Evolutionary conservation across 2,329 filamentous ascomycete genomes (phyloP).

Genomic region (Aspergillus unguis): DNA sequence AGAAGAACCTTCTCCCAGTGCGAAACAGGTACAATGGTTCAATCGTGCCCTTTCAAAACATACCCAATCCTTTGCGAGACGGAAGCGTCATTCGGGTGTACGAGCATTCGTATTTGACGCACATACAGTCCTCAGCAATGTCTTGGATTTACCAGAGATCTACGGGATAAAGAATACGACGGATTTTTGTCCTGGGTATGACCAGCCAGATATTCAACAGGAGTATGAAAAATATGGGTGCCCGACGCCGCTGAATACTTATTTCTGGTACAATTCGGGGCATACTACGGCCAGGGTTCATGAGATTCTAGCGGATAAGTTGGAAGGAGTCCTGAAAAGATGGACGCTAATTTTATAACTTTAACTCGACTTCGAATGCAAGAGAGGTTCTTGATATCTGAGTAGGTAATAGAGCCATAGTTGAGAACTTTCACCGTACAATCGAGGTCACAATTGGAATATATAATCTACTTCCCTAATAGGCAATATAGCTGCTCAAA

Average conservation of each 20-base stretch:
- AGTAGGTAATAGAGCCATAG: too few species aligned
- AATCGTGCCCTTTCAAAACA: conserved; percentile 40
- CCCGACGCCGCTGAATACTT: conserved; percentile 39
- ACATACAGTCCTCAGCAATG: conserved; percentile 39
- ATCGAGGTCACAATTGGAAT: too few species aligned
- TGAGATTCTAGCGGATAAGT: conserved; percentile 33
- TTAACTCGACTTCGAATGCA: too few species aligned
- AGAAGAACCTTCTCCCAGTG: conserved; percentile 42
- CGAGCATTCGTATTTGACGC: conserved; percentile 43
- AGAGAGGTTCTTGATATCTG: too few species aligned
- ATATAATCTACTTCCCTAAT: background rate
- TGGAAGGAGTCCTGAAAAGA: conserved; percentile 16
- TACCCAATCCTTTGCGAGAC: conserved; percentile 31
- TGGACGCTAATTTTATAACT: background rate
- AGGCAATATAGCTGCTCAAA: conserved; percentile 4
- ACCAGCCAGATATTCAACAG: conserved; percentile 45
- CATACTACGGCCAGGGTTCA: conserved; percentile 47
- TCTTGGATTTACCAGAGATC: conserved; percentile 41
- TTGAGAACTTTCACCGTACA: too few species aligned
- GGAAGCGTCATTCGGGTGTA: conserved; percentile 34
- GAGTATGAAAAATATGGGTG: conserved; percentile 48
- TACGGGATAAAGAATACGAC: conserved; percentile 50
- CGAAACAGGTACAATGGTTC: conserved; percentile 47
- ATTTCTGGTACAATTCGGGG: conserved; percentile 50
- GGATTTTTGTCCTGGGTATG: conserved; percentile 44